Evolutionary conservation across 306 rosid species (phyloP), one percentile per base, ranked within the genome.

Genomic region (Quercus mongolica): DNA sequence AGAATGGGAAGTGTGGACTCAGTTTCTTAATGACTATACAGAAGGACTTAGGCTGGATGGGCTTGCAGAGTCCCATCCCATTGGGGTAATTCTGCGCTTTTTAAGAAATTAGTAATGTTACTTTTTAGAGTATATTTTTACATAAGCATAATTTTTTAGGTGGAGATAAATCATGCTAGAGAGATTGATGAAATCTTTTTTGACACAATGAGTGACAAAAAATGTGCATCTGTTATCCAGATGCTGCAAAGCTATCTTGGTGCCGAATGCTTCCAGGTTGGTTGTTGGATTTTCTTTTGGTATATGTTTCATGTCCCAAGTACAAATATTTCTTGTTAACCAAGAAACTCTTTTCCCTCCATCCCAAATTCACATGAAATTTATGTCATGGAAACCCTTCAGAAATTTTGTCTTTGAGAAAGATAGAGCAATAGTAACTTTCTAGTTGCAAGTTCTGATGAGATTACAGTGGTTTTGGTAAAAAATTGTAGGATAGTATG

Each of bases 171-270:
- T 84, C 97, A 89, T 87, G 99, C 97, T 64, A 41, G 78, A 21
- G 99, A 94, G 89, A 88, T 92, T 55, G 94, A 92, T 86, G 96
- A 92, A 84, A 91, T 38, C 10, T 38, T 94, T 84, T 94, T 90
- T 88, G 97, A 94, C 79, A 91, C 97, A 31, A 90, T 92, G 81
- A 94, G 96, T 81, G 90, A 94, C n/a, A 83, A 85, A 67, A 94
- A 94, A 89, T 97, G 99, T 70, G 99, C 99, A 79, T 87, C 94
- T 77, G 89, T 94, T 49, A 94, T 94, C 75, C 87, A 94, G 85
- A 94, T 94, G 99, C 89, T 94, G 74, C 97, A 94, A 74, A 94
- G 94, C 85, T 94, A 92, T 84, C 97, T 94, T 25, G 99, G 99
- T 54, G 94, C 95, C 3, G 91, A 90, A 74, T 38, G 79, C 85